Conservation (phyloP, 768 basidiomycete species). For the Terana coerulea region DNA sequence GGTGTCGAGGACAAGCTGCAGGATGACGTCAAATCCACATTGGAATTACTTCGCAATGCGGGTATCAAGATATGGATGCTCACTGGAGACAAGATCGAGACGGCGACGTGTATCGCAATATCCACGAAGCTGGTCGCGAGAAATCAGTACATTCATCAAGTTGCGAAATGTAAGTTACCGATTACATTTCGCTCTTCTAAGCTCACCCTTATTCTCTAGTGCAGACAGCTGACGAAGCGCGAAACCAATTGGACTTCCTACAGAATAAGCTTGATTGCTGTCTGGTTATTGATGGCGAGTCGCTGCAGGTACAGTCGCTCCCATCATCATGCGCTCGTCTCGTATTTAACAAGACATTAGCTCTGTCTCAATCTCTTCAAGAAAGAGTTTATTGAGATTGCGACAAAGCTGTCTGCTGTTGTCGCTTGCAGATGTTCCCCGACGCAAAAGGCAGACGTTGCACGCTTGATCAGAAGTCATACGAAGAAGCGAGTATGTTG, state of each 20-base stretch:
- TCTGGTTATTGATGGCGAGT: conserved; percentile 97
- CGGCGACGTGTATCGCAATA: conserved; percentile 96
- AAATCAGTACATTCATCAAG: conserved; percentile 96
- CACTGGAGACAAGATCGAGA: conserved; percentile 99
- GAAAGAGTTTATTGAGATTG: conserved; percentile 93
- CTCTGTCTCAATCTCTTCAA: conserved; percentile 88
- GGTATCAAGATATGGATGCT: conserved; percentile 99
- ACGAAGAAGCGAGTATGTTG: conserved; percentile 97
- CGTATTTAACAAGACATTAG: conserved; percentile 49
- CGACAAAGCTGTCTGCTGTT: conserved; percentile 93
- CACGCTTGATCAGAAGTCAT: conserved; percentile 82
- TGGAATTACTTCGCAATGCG: conserved; percentile 91
- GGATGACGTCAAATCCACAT: conserved; percentile 91
- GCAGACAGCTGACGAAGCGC: conserved; percentile 75
- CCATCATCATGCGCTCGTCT: neutral
- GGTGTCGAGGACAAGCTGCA: conserved; percentile 99
- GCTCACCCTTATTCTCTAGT: conserved; percentile 44
- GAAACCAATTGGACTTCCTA: conserved; percentile 88
- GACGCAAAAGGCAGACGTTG: conserved; percentile 98
- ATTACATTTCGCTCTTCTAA: conserved; percentile 2
- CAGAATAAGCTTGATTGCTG: conserved; percentile 96
- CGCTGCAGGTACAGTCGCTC: conserved; percentile 65
- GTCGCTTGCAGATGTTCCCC: conserved; percentile 98
- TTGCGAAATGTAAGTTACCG: conserved; percentile 73
- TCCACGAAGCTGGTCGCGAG: conserved; percentile 94